phyloP scores from a whole-genome alignment of 495 filamentous ascomycete genomes.

The Daldinia vernicosa region DNA sequence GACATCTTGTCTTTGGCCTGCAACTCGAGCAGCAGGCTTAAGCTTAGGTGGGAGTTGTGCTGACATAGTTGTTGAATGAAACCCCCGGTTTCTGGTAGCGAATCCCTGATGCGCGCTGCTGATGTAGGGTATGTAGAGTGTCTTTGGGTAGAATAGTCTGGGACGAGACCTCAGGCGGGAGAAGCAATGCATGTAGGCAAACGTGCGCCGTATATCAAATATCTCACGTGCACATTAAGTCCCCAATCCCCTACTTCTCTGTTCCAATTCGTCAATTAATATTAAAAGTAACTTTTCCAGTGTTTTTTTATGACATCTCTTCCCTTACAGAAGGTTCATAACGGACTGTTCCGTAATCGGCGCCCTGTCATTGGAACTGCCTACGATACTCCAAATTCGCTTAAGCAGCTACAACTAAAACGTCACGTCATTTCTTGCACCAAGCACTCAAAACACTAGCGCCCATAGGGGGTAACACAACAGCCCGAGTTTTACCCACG shows the following conservation, averaged over 20 bases:
- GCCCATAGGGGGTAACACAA: constrained; percentile 19
- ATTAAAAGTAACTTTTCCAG: not conserved
- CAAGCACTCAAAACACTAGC: constrained; percentile 35
- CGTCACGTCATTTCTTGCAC: constrained; percentile 37
- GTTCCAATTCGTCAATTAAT: not conserved
- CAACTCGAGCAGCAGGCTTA: constrained; percentile 79
- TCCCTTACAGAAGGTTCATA: not conserved
- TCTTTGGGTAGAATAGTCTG: constrained; percentile 11
- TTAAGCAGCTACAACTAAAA: not conserved
- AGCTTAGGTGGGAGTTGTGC: constrained; percentile 50
- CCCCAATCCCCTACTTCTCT: constrained; percentile 3
- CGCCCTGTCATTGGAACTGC: constrained; percentile 22
- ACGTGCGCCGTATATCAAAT: constrained; percentile 10
- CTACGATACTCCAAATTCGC: not conserved
- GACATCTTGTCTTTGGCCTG: constrained; percentile 88
- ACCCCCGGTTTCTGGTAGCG: constrained; percentile 17
- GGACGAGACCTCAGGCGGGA: constrained; percentile 17
- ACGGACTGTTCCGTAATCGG: constrained; percentile 39
- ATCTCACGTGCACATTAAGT: constrained; percentile 8
- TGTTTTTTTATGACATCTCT: not conserved
- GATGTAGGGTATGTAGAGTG: constrained; percentile 10
- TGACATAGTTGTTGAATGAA: constrained; percentile 45
- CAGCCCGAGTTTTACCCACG: not conserved
- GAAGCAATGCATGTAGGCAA: constrained; percentile 32
- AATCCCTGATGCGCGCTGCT: constrained; percentile 5